Evolutionary conservation across 805 yeast genomes (phyloP), one percentile per base, ranked within the genome.

Genomic region (Nakazawaea ishiwadae): DNA sequence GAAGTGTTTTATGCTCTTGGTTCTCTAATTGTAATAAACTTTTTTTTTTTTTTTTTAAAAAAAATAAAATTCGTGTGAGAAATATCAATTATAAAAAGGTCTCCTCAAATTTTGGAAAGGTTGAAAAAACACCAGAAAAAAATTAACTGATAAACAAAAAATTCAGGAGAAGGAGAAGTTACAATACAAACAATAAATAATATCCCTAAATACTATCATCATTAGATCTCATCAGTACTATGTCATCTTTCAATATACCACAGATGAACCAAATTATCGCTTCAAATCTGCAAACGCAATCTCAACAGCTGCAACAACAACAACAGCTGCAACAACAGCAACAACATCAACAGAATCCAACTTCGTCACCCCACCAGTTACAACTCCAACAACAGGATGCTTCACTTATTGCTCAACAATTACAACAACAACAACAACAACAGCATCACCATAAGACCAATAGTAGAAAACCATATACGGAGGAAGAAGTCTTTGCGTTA

Each of bases 191-290:
- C 31, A 28, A n/a, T n/a, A n/a, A n/a, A n/a, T n/a, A n/a, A n/a
- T n/a, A n/a, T n/a, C 31, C 16, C n/a, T 17, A 16, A 11, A 31
- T 11, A n/a, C n/a, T n/a, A n/a, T n/a, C n/a, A n/a, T n/a, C n/a
- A n/a, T n/a, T n/a, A n/a, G n/a, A n/a, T n/a, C n/a, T n/a, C n/a
- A n/a, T n/a, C n/a, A n/a, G n/a, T n/a, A 19, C 16, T 8, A 39
- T 39, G 42, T 39, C 42, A 3, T 24, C 42, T 3, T 39, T 39
- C 29, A 32, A 35, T 7, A 39, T 39, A 4, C 74, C 12, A 71
- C 68, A 40, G 70, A 70, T 42, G 75, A 80, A 16, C 80, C 87
- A n/a, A 73, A 71, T 35, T 91, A 84, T 48, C 81, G 84, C 56
- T 82, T 82, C 56, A 69, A 77, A 29, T 79, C 81, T 59, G 65